These are phyloP conservation scores for Ciborinia camelliae DNA, from an alignment of 2,329 filamentous ascomycete genomes.

Conservation along the genomic window DNA sequence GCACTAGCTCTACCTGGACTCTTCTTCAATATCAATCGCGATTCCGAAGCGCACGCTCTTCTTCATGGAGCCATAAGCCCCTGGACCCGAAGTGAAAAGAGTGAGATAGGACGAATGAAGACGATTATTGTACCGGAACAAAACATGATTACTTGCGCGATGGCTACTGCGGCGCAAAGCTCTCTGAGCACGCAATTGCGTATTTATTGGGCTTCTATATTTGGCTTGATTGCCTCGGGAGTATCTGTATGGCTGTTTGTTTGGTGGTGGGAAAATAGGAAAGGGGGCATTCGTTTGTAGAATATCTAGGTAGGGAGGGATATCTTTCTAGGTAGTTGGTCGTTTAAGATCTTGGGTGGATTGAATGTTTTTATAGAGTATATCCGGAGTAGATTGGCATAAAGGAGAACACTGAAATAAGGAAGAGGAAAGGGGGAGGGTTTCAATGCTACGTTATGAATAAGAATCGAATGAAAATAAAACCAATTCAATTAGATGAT, in stretches of 20 bases:
- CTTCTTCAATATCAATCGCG: background rate
- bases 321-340: background rate
- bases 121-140: background rate
- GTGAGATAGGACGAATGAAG: constrained; percentile 2
- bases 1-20: background rate
- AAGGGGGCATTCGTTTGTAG: background rate
- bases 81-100: background rate
- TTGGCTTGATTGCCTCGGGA: background rate
- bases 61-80: background rate
- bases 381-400: background rate
- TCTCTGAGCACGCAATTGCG: background rate
- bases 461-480: too few relatives aligned
- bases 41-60: background rate
- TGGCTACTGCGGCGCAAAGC: background rate
- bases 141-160: background rate
- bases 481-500: too few relatives aligned
- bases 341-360: background rate
- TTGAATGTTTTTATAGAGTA: background rate
- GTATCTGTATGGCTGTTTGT: background rate
- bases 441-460: too few relatives aligned
- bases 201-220: background rate
- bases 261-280: background rate
- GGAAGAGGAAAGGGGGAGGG: too few relatives aligned
- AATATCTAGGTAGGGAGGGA: background rate
- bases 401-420: too few relatives aligned